Evolutionary conservation across 345 rosid genomes (phyloP).

Genomic region (Draba incana): DNA sequence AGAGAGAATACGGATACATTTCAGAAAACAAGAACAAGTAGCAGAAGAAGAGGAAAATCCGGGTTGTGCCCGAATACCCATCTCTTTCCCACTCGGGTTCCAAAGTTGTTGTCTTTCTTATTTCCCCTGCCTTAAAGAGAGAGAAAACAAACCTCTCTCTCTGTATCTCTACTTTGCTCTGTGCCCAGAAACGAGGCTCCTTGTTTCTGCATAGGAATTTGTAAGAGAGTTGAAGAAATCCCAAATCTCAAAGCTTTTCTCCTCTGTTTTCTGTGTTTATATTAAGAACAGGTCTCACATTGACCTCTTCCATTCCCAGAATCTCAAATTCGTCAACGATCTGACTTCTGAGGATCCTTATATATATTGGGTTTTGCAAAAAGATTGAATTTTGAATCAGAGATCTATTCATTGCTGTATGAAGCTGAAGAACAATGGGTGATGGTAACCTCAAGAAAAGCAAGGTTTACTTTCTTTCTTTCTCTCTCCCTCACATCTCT

Average conservation of each 20-base stretch:
- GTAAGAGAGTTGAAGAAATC: neutral
- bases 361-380: conserved; percentile 18
- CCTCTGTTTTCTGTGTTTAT: conserved; percentile 6
- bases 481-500: neutral
- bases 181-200: conserved; percentile 37
- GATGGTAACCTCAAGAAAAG: conserved; percentile 76
- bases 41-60: conserved; percentile 28
- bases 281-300: conserved; percentile 45
- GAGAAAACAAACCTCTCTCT: conserved; percentile 18
- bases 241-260: neutral
- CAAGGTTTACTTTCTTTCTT: conserved; percentile 55
- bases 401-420: conserved; percentile 40
- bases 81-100: conserved; percentile 32
- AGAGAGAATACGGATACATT: conserved; percentile 25
- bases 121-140: conserved; percentile 24
- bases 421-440: conserved; percentile 76
- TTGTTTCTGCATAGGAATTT: conserved; percentile 22
- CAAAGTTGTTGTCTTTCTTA: conserved; percentile 25
- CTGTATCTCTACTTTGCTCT: conserved; percentile 15
- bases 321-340: conserved; percentile 54
- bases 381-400: conserved; percentile 7
- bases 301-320: conserved; percentile 57
- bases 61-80: conserved; percentile 47
- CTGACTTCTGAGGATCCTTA: conserved; percentile 14
- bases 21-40: conserved; percentile 29